Conservation (phyloP, 2,329 filamentous ascomycete genomes). For the Alternaria gaisen region DNA sequence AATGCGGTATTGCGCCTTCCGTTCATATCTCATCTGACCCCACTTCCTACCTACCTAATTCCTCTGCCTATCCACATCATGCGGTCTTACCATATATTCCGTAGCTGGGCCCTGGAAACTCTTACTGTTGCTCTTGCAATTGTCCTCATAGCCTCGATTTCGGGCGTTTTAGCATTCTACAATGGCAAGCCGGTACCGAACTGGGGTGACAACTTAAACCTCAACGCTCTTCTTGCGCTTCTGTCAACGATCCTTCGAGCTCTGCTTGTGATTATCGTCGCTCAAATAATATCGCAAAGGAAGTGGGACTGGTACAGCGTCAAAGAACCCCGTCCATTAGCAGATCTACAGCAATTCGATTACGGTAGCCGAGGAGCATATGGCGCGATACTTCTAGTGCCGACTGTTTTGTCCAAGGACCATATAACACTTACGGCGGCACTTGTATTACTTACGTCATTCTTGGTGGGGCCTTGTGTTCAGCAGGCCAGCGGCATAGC, state of each 20-base stretch:
- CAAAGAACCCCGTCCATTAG: neutral
- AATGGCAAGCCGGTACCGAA: constrained; percentile 5
- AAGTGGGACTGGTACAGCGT: neutral
- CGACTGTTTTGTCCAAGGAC: neutral
- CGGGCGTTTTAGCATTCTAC: neutral
- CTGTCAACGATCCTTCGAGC: neutral
- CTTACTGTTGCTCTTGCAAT: neutral
- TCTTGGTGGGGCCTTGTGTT: neutral
- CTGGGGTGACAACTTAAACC: neutral
- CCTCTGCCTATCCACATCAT: neutral
- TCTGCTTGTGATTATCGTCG: neutral
- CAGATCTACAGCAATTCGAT: neutral
- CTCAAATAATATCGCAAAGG: neutral
- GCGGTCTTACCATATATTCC: neutral
- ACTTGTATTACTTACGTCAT: neutral
- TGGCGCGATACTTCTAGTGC: neutral
- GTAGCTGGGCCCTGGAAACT: neutral
- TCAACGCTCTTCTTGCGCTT: constrained; percentile 6
- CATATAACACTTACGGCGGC: neutral
- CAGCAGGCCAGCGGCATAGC: neutral
- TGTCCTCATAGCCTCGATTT: neutral
- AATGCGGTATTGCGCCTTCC: too few relatives aligned
- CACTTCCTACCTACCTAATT: neutral
- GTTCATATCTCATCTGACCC: too few relatives aligned
- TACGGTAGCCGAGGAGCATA: neutral